Percentiles rank a stretch among this genome's conserved stretches.
phyloP scores from a whole-genome alignment of 23 red algal species.

The Pyropia yezoensis region DNA sequence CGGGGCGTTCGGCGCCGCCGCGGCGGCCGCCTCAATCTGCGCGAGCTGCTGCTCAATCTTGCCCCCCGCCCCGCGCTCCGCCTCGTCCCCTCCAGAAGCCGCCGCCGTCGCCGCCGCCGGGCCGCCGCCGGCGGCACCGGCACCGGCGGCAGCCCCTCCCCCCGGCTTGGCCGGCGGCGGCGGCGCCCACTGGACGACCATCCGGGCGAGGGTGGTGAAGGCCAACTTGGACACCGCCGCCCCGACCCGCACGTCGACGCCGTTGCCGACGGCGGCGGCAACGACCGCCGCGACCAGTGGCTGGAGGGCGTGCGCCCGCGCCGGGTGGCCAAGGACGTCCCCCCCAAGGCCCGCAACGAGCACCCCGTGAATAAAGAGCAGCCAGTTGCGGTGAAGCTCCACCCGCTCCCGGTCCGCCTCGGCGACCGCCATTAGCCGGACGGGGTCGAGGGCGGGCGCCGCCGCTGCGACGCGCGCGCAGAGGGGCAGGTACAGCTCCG shows the following conservation, averaged over 20 bases:
- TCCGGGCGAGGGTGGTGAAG: conserved; percentile 32
- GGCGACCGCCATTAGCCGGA: conserved; percentile 30
- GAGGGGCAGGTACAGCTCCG: conserved; percentile 21
- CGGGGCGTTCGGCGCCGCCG: too few species aligned
- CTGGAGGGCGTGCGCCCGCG: conserved; percentile 9
- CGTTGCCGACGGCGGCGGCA: conserved; percentile 26
- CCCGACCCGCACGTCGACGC: conserved; percentile 31
- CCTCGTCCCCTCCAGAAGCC: too few species aligned
- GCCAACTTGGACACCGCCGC: conserved; percentile 43
- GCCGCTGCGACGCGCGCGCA: conserved; percentile 20
- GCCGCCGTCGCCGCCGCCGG: too few species aligned
- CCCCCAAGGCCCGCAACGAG: conserved; percentile 23
- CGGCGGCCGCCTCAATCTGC: too few species aligned
- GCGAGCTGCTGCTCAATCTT: too few species aligned
- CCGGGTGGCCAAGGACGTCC: conserved; percentile 12
- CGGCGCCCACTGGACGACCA: conserved; percentile 25
- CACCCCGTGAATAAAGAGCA: conserved; percentile 44
- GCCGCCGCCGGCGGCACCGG: too few species aligned
- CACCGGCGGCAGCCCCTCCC: too few species aligned
- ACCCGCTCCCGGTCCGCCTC: conserved; percentile 45
- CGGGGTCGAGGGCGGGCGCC: conserved; percentile 15
- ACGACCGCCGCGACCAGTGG: conserved; percentile 27
- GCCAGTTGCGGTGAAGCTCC: conserved; percentile 46
- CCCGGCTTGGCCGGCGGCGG: too few species aligned
- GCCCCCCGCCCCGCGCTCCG: too few species aligned